Percentiles rank a stretch among this genome's conserved stretches.
Conservation (phyloP, 2,329 filamentous ascomycete species). For the Bipolaris oryzae region DNA sequence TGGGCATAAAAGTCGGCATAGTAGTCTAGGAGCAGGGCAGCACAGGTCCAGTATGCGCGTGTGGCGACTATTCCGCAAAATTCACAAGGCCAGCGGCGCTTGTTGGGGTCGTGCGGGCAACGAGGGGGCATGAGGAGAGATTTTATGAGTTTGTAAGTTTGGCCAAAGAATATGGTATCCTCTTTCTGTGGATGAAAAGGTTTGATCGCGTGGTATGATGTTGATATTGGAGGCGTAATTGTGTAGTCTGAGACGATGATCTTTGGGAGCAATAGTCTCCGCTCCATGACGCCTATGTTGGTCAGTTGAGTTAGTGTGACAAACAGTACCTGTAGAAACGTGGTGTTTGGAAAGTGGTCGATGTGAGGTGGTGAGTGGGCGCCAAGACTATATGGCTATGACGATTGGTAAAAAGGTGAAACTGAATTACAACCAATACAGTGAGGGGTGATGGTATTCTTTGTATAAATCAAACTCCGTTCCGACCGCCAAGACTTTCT, state of each 20-base stretch:
- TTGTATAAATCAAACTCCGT: neutral
- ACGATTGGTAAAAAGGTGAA: neutral
- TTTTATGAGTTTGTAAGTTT: slow-evolving; percentile 23
- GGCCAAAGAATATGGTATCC: slow-evolving; percentile 1
- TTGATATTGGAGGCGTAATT: neutral
- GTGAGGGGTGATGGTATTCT: neutral
- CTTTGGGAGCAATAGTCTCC: neutral
- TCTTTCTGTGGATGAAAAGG: neutral
- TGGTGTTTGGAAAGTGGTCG: neutral
- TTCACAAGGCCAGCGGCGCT: slow-evolving; percentile 15
- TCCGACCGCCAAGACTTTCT: neutral
- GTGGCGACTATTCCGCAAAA: slow-evolving; percentile 13
- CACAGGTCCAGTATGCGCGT: slow-evolving; percentile 21
- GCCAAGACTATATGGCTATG: slow-evolving; percentile 15
- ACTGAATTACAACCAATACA: neutral
- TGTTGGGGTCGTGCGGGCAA: no score
- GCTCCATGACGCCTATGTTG: neutral
- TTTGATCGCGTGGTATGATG: neutral
- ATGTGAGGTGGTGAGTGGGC: neutral
- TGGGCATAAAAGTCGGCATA: slow-evolving; percentile 33
- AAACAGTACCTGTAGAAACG: neutral
- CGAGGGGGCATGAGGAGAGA: slow-evolving; percentile 10
- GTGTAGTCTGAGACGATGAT: slow-evolving; percentile 7
- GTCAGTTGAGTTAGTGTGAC: no score
- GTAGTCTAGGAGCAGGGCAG: slow-evolving; percentile 37